phyloP scores from a whole-genome alignment of 305 asterid species.

The Fraxinus baroniana region DNA sequence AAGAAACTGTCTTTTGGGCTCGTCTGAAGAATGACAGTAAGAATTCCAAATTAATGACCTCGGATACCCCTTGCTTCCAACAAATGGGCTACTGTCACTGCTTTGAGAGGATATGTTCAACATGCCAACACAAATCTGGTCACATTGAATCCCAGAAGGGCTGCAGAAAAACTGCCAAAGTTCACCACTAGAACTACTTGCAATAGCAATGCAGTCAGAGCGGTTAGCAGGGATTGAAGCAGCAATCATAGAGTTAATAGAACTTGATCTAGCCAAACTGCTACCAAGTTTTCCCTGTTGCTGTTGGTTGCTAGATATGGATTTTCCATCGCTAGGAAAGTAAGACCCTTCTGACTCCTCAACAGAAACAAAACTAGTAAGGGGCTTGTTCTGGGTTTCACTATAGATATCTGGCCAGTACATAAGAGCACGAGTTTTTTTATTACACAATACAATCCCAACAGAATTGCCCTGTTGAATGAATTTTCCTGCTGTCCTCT shows the following conservation, averaged over 20 bases:
- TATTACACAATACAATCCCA: constrained; percentile 70
- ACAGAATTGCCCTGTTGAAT: constrained; percentile 52
- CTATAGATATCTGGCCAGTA: constrained; percentile 79
- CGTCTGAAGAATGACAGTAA: constrained; percentile 40
- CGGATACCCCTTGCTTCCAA: constrained; percentile 69
- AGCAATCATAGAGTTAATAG: constrained; percentile 73
- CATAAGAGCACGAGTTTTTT: constrained; percentile 44
- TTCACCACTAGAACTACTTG: constrained; percentile 71
- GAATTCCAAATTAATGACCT: constrained; percentile 85
- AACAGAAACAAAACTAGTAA: constrained; percentile 41
- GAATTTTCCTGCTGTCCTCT: constrained; percentile 36
- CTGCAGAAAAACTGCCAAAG: constrained; percentile 68
- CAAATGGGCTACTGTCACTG: constrained; percentile 42
- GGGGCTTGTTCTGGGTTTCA: constrained; percentile 42
- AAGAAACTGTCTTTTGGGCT: constrained; percentile 62
- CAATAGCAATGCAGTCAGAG: constrained; percentile 66
- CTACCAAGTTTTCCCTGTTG: constrained; percentile 36
- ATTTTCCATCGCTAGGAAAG: constrained; percentile 36
- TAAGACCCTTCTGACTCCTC: constrained; percentile 41
- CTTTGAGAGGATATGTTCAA: constrained; percentile 36
- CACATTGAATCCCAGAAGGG: constrained; percentile 53
- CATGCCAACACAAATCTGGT: constrained; percentile 39
- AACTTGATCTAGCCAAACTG: constrained; percentile 35
- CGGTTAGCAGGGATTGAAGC: constrained; percentile 48
- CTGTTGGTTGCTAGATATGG: constrained; percentile 39